Evolutionary conservation across 441 rosid species (phyloP).

Genomic region (Syzygium malaccense): DNA sequence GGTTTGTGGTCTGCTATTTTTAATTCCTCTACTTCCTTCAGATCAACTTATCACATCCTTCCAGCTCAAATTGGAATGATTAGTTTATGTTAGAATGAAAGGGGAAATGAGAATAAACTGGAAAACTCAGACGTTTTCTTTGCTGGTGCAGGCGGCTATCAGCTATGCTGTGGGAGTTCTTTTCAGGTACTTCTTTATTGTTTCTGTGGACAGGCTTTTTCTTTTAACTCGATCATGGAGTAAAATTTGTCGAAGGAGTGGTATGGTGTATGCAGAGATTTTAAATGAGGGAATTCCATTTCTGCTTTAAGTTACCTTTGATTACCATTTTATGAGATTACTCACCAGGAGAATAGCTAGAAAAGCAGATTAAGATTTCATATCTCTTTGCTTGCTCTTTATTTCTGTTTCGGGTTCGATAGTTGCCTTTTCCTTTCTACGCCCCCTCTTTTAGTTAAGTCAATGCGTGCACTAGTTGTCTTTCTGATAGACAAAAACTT

Average conservation of each 20-base stretch:
- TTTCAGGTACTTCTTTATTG: conserved; percentile 53
- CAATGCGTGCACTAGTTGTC: neutral
- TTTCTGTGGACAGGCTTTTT: neutral
- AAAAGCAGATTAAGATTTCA: neutral
- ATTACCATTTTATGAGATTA: neutral
- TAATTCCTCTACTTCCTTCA: neutral
- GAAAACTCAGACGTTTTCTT: neutral
- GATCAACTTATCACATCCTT: neutral
- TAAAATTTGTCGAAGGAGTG: neutral
- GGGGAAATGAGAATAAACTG: neutral
- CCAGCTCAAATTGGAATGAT: neutral
- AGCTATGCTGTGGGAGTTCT: conserved; percentile 80
- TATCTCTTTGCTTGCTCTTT: neutral
- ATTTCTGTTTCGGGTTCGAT: neutral
- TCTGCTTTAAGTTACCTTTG: neutral
- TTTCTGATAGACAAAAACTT: neutral
- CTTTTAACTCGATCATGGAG: neutral
- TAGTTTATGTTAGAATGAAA: neutral
- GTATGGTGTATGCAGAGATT: neutral
- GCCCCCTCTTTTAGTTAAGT: neutral
- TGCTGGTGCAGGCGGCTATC: conserved; percentile 58
- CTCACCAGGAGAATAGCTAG: neutral
- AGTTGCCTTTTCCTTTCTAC: neutral
- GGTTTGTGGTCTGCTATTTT: neutral
- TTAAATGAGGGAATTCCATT: neutral